Evolutionary conservation across 768 basidiomycete genomes (phyloP).

Genomic region (Leccinellum albellum): DNA sequence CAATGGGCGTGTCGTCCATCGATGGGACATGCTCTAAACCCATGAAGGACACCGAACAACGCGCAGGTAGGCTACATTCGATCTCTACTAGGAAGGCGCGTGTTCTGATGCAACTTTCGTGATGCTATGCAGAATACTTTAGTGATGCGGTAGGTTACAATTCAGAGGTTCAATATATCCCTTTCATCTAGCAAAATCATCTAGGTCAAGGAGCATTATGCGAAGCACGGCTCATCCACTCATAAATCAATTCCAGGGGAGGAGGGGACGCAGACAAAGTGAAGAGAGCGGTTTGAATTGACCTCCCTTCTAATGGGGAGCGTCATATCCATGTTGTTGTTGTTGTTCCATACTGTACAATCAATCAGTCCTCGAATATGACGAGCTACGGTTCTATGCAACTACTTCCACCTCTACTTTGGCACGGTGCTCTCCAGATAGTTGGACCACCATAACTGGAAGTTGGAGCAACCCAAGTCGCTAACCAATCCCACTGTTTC

Average conservation of each 20-base stretch:
- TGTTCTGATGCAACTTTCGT: neutral
- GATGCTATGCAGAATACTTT: slow-evolving; percentile 22
- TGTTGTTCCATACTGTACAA: slow-evolving; percentile 5
- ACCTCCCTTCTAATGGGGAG: neutral
- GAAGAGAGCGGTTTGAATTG: neutral
- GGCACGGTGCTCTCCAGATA: slow-evolving; percentile 33
- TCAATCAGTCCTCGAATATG: neutral
- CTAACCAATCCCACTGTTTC: slow-evolving; percentile 70
- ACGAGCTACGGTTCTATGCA: neutral
- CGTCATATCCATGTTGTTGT: neutral
- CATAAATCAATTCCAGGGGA: slow-evolving; percentile 11
- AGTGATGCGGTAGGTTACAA: slow-evolving; percentile 25
- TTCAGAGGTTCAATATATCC: neutral
- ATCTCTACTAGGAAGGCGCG: neutral
- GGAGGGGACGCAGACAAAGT: neutral
- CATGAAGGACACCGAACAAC: slow-evolving; percentile 42
- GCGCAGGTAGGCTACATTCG: slow-evolving; percentile 36
- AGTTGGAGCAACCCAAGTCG: slow-evolving; percentile 58
- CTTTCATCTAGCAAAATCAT: neutral
- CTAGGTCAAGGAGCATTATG: slow-evolving; percentile 24
- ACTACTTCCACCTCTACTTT: slow-evolving; percentile 7
- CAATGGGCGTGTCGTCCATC: slow-evolving; percentile 49
- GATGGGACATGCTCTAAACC: slow-evolving; percentile 33
- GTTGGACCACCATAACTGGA: slow-evolving; percentile 82
- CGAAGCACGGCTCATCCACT: neutral